Conservation (phyloP, 1,284 basidiomycete genomes). For the Mycena citricolor region DNA sequence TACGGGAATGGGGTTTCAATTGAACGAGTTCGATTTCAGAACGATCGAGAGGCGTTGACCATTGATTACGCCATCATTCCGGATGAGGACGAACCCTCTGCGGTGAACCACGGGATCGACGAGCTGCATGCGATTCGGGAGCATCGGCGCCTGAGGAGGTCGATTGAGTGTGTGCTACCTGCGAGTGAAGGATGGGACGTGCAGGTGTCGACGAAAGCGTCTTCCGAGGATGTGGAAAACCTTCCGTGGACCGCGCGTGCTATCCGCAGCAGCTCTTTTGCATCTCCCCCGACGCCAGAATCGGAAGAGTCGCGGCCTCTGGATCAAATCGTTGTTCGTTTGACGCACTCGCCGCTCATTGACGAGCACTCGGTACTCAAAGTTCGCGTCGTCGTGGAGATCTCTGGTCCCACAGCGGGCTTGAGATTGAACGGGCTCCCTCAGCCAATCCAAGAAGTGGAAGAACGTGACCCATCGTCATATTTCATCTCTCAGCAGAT, state of each 20-base stretch:
- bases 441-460: conserved; percentile 62
- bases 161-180: conserved; percentile 80
- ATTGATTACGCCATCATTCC: conserved; percentile 88
- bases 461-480: conserved; percentile 64
- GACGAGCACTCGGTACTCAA: conserved; percentile 79
- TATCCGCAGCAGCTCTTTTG: conserved; percentile 44
- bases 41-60: conserved; percentile 77
- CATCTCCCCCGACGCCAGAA: conserved; percentile 36
- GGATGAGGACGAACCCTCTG: conserved; percentile 57
- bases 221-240: conserved; percentile 67
- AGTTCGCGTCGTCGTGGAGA: conserved; percentile 76
- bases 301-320: conserved; percentile 38
- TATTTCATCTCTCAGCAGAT: conserved; percentile 55
- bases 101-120: conserved; percentile 47
- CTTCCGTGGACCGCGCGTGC: conserved; percentile 78
- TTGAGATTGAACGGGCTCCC: conserved; percentile 84
- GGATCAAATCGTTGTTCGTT: conserved; percentile 65
- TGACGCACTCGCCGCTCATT: conserved; percentile 71
- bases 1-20: conserved; percentile 86
- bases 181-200: conserved; percentile 89
- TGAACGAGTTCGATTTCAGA: conserved; percentile 75
- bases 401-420: conserved; percentile 73
- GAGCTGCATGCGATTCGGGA: conserved; percentile 65
- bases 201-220: conserved; percentile 69
- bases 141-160: conserved; percentile 65